Base-by-base conservation (phyloP, 2,329 filamentous ascomycete genomes). In the Colletotrichum chlorophyti region DNA sequence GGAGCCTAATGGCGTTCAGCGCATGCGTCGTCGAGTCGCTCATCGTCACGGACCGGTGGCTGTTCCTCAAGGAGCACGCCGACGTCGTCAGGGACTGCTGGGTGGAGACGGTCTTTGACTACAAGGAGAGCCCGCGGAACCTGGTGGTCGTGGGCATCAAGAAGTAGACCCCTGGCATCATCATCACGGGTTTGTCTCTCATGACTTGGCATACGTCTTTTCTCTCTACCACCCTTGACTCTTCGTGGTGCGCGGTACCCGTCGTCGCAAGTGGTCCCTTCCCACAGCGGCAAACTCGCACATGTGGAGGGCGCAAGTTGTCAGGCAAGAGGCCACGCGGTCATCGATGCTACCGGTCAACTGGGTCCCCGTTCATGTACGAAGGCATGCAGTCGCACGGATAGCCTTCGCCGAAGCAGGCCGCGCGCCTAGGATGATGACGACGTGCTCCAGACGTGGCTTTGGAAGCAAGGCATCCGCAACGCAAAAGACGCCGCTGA, bases 1-100 rank as follows among this genome's bases (percentile, higher is more conserved):
- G 95, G 95, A 92, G 86, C 65, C 73, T 99, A 67, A 99, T 99
- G 94, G 93, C 95, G 1, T 97, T 97, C 68, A 96, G 92, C 71
- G 93, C 94, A 3, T 86, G 86, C 17, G 89, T 97, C 4, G 88
- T 96, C 3, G 95, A 99, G 78, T 91, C 92, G 27, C 79, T 96
- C 58, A 94, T 99, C 66, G 92, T 96, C 48, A 86, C 89, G 41
- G 95, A 99, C 78, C 83, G 95, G 41, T 99, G 92, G 91, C 77
- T 91, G 61, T 99, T 89, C 76, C 77, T 99, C 65, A 83, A 80
- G 57, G 94, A 99, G 76, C 91, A 96, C 65, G 68, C 76, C 46
- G 83, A 89, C 37, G 76, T 88, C 6, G 87, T 93, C 40, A 77
- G 83, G 63, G 83, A 90, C 63, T 90, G 88, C 59, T 99, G 95